Percentiles rank a stretch among this genome's conserved stretches.
Conservation (phyloP, 306 rosid species). For the Quercus ilex region DNA sequence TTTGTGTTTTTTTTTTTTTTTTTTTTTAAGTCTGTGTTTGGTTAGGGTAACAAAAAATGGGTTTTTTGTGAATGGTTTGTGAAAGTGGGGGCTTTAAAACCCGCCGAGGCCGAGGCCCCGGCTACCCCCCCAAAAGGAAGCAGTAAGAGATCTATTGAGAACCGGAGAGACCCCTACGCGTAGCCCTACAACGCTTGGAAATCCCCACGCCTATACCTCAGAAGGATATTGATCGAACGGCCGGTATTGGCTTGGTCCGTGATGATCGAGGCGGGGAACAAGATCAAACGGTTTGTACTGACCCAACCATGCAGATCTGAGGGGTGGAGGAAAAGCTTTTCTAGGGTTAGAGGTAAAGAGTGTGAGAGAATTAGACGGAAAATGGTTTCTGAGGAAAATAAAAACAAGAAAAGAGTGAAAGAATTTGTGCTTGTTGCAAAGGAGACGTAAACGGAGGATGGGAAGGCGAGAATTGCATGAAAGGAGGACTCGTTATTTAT, state of each 20-base stretch:
- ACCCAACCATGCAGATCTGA: conserved; percentile 50
- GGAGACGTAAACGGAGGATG: conserved; percentile 14
- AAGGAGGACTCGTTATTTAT: conserved; percentile 40
- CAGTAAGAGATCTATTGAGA: conserved; percentile 54
- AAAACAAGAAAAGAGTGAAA: background rate
- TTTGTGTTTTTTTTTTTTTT: no score
- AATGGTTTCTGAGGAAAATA: background rate
- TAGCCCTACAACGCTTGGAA: conserved; percentile 33
- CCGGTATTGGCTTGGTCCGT: background rate
- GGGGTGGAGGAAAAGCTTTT: background rate
- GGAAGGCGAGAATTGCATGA: conserved; percentile 75
- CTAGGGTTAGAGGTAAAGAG: background rate
- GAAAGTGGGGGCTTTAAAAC: conserved; percentile 90
- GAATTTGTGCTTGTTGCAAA: background rate
- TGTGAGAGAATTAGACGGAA: conserved; percentile 6
- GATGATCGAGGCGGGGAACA: background rate
- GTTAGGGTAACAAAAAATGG: background rate
- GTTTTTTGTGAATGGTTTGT: conserved; percentile 28
- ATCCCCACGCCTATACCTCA: conserved; percentile 72
- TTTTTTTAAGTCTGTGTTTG: background rate
- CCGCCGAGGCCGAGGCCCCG: conserved; percentile 99
- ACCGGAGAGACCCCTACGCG: conserved; percentile 36
- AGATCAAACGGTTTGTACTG: conserved; percentile 8
- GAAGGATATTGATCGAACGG: conserved; percentile 21
- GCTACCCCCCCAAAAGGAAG: conserved; percentile 92